Evolutionary conservation across 495 filamentous ascomycete species (phyloP).

Genomic region (Penicillium coprophilum): DNA sequence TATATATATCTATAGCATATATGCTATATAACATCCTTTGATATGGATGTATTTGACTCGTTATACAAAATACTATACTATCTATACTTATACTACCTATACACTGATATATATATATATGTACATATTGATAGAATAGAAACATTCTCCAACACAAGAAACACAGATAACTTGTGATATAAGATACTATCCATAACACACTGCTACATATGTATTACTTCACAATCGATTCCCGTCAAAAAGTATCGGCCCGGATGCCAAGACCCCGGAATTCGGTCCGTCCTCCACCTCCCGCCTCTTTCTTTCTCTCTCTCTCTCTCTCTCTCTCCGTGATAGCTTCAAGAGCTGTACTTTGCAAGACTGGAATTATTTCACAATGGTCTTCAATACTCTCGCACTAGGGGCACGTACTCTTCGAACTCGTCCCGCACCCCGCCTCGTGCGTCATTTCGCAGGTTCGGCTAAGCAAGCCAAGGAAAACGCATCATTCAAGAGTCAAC

Average conservation of each 20-base stretch:
- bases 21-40: too few relatives aligned
- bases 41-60: not conserved
- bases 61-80: too few relatives aligned
- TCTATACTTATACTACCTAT: too few relatives aligned
- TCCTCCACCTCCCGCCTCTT: slow-evolving; percentile 2
- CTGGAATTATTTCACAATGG: slow-evolving; percentile 25
- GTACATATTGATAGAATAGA: too few relatives aligned
- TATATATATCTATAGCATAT: not conserved
- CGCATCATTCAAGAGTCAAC: slow-evolving; percentile 74
- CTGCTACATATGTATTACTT: too few relatives aligned
- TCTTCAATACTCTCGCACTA: slow-evolving; percentile 19
- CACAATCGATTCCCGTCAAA: too few relatives aligned
- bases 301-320: not conserved
- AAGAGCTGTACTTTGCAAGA: slow-evolving; percentile 11
- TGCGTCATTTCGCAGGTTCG: slow-evolving; percentile 29
- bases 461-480: slow-evolving; percentile 28
- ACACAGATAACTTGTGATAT: not conserved
- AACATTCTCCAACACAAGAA: too few relatives aligned
- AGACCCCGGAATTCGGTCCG: slow-evolving; percentile 9
- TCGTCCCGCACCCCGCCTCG: slow-evolving; percentile 12
- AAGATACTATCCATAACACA: too few relatives aligned
- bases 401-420: slow-evolving; percentile 25
- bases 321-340: not conserved
- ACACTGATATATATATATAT: not conserved
- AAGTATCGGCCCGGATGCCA: slow-evolving; percentile 4